phyloP scores from a whole-genome alignment of 2,329 filamentous ascomycete species.

The Neospermospora avenae region DNA sequence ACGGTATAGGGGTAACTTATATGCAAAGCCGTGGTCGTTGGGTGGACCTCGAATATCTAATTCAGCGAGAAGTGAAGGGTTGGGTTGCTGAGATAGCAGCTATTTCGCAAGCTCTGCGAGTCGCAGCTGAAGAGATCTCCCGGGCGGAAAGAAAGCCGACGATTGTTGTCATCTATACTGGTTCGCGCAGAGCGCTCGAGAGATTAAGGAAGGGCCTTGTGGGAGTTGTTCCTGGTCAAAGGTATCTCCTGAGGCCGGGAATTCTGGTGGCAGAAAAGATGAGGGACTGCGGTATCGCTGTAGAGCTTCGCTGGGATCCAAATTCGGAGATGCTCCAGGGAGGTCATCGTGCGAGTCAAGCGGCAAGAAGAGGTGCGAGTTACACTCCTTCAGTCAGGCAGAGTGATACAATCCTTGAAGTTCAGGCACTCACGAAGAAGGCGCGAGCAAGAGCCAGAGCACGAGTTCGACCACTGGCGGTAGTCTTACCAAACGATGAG shows the following conservation, averaged over 20 bases:
- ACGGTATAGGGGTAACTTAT: conserved; percentile 2
- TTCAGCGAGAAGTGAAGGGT: not conserved
- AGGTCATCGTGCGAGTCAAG: not conserved
- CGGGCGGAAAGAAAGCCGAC: not conserved
- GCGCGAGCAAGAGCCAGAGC: not conserved
- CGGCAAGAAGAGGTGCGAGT: not conserved
- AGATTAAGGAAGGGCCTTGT: not conserved
- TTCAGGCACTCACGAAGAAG: not conserved
- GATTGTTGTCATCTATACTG: not conserved
- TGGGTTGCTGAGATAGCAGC: conserved; percentile 3
- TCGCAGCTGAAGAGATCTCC: conserved; percentile 1
- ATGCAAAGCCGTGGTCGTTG: not conserved
- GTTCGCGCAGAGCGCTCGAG: not conserved
- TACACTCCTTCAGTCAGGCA: not conserved
- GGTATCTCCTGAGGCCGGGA: not conserved
- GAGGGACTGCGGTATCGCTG: not conserved
- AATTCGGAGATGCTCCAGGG: not conserved
- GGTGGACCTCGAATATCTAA: not conserved
- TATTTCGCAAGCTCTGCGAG: not conserved
- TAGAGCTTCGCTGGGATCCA: conserved; percentile 3
- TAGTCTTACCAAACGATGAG: not conserved
- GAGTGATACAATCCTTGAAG: not conserved
- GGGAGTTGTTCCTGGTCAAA: not conserved
- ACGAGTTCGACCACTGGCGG: not conserved
- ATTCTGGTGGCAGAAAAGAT: not conserved